phyloP scores from a whole-genome alignment of 1,139 yeast species.

The Casaregolazyma lundiana region DNA sequence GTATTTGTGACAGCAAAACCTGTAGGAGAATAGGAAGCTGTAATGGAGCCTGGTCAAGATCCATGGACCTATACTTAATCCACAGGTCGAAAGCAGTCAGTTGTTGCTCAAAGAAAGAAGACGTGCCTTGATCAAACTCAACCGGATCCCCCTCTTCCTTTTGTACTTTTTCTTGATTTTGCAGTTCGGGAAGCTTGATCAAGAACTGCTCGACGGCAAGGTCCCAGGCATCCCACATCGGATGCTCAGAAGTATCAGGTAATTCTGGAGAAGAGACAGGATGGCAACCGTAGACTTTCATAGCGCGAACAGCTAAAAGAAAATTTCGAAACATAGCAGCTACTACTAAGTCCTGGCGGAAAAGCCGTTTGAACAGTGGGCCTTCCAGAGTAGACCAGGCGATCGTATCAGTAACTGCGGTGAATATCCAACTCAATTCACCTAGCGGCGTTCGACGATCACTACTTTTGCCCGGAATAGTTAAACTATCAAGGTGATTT shows the following conservation, averaged over 20 bases:
- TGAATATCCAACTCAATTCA: conserved; percentile 94
- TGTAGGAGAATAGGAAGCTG: conserved; percentile 92
- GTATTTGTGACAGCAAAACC: conserved; percentile 89
- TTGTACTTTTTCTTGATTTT: conserved; percentile 30
- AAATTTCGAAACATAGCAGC: conserved; percentile 95
- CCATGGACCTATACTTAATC: conserved; percentile 83
- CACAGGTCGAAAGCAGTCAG: conserved; percentile 94
- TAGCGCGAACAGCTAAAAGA: conserved; percentile 81
- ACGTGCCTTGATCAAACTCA: conserved; percentile 64
- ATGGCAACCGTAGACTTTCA: conserved; percentile 92
- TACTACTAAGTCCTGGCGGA: conserved; percentile 93
- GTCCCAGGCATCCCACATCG: conserved; percentile 99
- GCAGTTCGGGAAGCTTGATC: conserved; percentile 42
- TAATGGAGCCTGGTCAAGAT: conserved; percentile 69
- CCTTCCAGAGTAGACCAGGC: conserved; percentile 95
- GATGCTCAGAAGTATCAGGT: conserved; percentile 78
- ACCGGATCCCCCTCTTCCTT: conserved; percentile 21
- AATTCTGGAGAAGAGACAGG: conserved; percentile 93
- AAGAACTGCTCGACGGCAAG: conserved; percentile 92
- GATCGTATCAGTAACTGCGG: conserved; percentile 96
- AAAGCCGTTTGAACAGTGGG: conserved; percentile 80
- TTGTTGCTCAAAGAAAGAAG: conserved; percentile 93
- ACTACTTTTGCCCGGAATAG: conserved; percentile 84
- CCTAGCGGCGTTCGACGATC: conserved; percentile 95
- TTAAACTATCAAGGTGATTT: conserved; percentile 28